Percentiles rank a stretch among this genome's conserved stretches.
Evolutionary conservation across 352 stramenopile species (phyloP).

Genomic region (Phytophthora pseudosyringae): DNA sequence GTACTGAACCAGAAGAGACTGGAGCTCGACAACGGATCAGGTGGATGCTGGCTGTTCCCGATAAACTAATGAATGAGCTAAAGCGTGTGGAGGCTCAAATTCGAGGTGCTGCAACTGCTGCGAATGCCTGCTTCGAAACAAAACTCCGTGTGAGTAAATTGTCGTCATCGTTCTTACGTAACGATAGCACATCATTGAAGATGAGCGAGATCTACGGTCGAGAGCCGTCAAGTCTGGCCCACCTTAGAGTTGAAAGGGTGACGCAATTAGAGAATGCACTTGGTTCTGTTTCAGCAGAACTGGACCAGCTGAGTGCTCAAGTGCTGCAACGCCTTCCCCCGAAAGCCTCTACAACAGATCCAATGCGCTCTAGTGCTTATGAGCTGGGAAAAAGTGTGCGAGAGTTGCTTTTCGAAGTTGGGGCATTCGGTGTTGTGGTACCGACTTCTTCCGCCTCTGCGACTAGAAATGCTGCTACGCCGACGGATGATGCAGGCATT

Average conservation of each 20-base stretch:
- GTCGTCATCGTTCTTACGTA: slow-evolving; percentile 33
- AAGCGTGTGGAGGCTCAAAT: slow-evolving; percentile 44
- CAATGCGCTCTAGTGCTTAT: neutral
- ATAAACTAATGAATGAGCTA: slow-evolving; percentile 44
- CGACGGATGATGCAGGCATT: slow-evolving; percentile 10
- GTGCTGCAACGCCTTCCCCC: slow-evolving; percentile 16
- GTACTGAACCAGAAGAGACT: neutral
- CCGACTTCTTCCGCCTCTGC: slow-evolving; percentile 4
- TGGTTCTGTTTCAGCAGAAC: slow-evolving; percentile 17
- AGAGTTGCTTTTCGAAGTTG: slow-evolving; percentile 43
- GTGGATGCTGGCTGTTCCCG: slow-evolving; percentile 53
- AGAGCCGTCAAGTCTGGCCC: slow-evolving; percentile 16
- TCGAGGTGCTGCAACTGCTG: slow-evolving; percentile 14
- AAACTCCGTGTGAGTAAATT: slow-evolving; percentile 43
- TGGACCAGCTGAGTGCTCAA: slow-evolving; percentile 22
- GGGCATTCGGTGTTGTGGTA: slow-evolving; percentile 44
- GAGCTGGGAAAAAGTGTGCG: slow-evolving; percentile 30
- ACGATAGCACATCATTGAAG: slow-evolving; percentile 15
- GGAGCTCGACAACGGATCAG: slow-evolving; percentile 27
- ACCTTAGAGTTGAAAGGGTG: slow-evolving; percentile 29
- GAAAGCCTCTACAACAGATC: slow-evolving; percentile 3
- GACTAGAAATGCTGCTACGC: neutral
- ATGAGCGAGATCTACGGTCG: slow-evolving; percentile 28
- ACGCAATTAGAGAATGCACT: slow-evolving; percentile 34
- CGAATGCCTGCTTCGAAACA: slow-evolving; percentile 32